Evolutionary conservation across 2,329 filamentous ascomycete genomes (phyloP).

Genomic region (Diaporthe vexans): DNA sequence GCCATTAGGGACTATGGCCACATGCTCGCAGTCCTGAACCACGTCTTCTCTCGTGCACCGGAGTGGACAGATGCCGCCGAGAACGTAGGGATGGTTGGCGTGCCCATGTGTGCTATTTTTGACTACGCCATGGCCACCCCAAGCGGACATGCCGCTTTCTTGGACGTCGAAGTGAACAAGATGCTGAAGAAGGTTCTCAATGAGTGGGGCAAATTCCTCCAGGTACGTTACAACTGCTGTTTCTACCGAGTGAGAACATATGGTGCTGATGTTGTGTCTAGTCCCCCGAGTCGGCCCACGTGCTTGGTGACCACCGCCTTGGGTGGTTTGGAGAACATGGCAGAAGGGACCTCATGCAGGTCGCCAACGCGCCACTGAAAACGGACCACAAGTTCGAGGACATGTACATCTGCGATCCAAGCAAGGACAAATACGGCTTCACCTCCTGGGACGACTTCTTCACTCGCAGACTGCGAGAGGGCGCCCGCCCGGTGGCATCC

Average conservation of each 20-base stretch:
- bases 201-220: slow-evolving; percentile 69
- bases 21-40: slow-evolving; percentile 76
- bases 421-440: slow-evolving; percentile 69
- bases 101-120: slow-evolving; percentile 67
- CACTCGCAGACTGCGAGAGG: slow-evolving; percentile 68
- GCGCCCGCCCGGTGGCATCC: slow-evolving; percentile 69
- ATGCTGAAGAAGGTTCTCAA: slow-evolving; percentile 68
- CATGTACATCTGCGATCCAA: slow-evolving; percentile 72
- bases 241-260: too few relatives aligned
- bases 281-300: slow-evolving; percentile 67
- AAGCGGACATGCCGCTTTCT: slow-evolving; percentile 66
- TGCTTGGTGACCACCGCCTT: slow-evolving; percentile 57
- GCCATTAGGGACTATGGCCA: slow-evolving; percentile 77
- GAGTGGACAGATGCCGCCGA: slow-evolving; percentile 67
- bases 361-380: slow-evolving; percentile 62
- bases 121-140: slow-evolving; percentile 70
- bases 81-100: slow-evolving; percentile 65
- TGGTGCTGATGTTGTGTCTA: too few relatives aligned
- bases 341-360: slow-evolving; percentile 62
- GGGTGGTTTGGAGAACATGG: slow-evolving; percentile 71
- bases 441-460: slow-evolving; percentile 80
- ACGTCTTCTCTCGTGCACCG: slow-evolving; percentile 65
- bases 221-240: too few relatives aligned
- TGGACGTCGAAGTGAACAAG: slow-evolving; percentile 68
- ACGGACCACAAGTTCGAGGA: slow-evolving; percentile 67